phyloP scores from a whole-genome alignment of 768 basidiomycete species.

The Hebeloma cylindrosporum region DNA sequence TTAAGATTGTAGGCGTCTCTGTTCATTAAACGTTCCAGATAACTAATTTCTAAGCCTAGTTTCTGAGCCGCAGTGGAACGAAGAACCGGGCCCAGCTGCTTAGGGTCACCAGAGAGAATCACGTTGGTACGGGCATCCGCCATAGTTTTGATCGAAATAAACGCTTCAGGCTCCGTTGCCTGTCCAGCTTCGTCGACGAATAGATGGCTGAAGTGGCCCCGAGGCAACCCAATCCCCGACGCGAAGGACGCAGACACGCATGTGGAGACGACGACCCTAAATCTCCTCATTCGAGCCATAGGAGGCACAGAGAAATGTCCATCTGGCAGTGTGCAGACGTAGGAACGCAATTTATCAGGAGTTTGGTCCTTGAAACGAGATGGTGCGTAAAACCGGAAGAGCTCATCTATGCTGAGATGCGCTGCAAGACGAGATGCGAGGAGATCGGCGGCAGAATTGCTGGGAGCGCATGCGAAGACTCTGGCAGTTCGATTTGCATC shows the following conservation, averaged over 20 bases:
- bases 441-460: conserved; percentile 66
- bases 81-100: conserved; percentile 71
- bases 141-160: conserved; percentile 62
- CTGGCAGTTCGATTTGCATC: conserved; percentile 35
- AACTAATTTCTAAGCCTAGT: conserved; percentile 60
- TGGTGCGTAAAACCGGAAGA: conserved; percentile 58
- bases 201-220: conserved; percentile 66
- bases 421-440: conserved; percentile 42
- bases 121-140: conserved; percentile 54
- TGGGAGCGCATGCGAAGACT: conserved; percentile 66
- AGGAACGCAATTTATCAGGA: conserved; percentile 41
- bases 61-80: conserved; percentile 54
- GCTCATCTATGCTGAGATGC: conserved; percentile 28
- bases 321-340: conserved; percentile 33
- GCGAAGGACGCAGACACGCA: conserved; percentile 62
- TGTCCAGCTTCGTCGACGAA: conserved; percentile 76
- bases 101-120: conserved; percentile 67
- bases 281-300: conserved; percentile 38
- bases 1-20: conserved; percentile 40
- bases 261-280: conserved; percentile 60
- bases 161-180: conserved; percentile 66
- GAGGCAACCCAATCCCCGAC: conserved; percentile 53
- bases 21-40: conserved; percentile 59
- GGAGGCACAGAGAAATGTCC: conserved; percentile 43
- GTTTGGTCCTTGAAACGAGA: conserved; percentile 41